Percentiles rank a stretch among this genome's conserved stretches.
Conservation (phyloP, 2,329 filamentous ascomycete genomes). For the Esteya vermicola region DNA sequence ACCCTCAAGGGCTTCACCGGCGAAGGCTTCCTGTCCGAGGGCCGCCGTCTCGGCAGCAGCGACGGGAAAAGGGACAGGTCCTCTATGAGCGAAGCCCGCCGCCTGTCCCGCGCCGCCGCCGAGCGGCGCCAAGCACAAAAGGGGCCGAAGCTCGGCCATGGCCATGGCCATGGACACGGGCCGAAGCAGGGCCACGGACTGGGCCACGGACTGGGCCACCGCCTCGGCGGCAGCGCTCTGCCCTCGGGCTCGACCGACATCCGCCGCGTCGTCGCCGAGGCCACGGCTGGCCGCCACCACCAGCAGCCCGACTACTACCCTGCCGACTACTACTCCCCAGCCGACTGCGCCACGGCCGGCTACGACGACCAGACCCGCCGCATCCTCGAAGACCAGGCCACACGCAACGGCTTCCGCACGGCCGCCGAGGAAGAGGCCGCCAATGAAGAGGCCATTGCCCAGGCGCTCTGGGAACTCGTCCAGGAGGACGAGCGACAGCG, state of each 20-base stretch:
- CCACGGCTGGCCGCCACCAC: conserved; percentile 44
- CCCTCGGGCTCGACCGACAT: conserved; percentile 51
- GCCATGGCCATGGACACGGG: conserved; percentile 30
- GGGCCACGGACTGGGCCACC: too few species aligned
- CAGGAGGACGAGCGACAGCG: conserved; percentile 56
- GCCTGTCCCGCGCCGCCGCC: conserved; percentile 58
- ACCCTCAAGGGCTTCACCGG: conserved; percentile 75
- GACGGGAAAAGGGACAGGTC: not conserved
- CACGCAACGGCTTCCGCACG: conserved; percentile 63
- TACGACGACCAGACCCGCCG: conserved; percentile 8
- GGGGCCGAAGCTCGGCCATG: not conserved
- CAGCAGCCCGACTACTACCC: conserved; percentile 32
- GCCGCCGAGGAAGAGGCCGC: conserved; percentile 79
- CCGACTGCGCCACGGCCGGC: conserved; percentile 50
- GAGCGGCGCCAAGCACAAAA: conserved; percentile 63
- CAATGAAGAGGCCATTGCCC: conserved; percentile 73
- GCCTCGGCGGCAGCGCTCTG: conserved; percentile 37
- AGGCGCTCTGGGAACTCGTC: conserved; percentile 74
- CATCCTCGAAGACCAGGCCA: conserved; percentile 15
- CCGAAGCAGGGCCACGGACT: conserved; percentile 59
- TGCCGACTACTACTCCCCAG: not conserved
- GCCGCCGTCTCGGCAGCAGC: conserved; percentile 55
- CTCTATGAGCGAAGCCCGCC: conserved; percentile 58
- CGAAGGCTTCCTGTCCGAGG: conserved; percentile 70
- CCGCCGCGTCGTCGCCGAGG: conserved; percentile 56